phyloP scores from a whole-genome alignment of 1,139 yeast genomes.

The Tardiomyces depauwii region DNA sequence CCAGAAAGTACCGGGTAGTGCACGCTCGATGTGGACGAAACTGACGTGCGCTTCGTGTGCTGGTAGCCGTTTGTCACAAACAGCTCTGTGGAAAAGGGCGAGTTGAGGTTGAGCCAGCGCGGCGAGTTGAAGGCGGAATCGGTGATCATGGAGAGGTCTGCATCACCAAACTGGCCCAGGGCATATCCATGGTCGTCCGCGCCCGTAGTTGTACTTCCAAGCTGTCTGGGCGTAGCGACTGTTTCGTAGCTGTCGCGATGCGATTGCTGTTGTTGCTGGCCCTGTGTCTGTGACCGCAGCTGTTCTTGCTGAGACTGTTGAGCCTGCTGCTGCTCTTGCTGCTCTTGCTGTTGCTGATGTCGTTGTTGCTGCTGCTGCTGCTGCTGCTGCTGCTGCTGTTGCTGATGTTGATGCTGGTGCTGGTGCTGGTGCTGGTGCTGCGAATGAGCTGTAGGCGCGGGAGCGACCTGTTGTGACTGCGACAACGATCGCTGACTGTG shows the following conservation, averaged over 20 bases:
- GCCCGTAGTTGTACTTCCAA: background rate
- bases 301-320: too few relatives aligned
- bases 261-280: too few relatives aligned
- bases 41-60: slow-evolving; percentile 1
- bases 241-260: too few relatives aligned
- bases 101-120: background rate
- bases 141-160: background rate
- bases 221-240: too few relatives aligned
- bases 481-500: background rate
- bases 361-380: too few relatives aligned
- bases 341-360: too few relatives aligned
- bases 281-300: too few relatives aligned
- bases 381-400: too few relatives aligned
- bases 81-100: slow-evolving; percentile 1
- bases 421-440: too few relatives aligned
- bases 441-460: too few relatives aligned
- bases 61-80: slow-evolving; percentile 2
- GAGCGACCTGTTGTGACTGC: background rate
- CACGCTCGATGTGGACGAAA: slow-evolving; percentile 2
- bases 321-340: too few relatives aligned
- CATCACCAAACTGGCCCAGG: background rate
- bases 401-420: too few relatives aligned
- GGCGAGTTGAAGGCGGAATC: background rate
- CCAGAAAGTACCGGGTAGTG: slow-evolving; percentile 20
- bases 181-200: background rate